Conservation (phyloP, 1,284 basidiomycete species). For the Neolentinus lepideus region DNA sequence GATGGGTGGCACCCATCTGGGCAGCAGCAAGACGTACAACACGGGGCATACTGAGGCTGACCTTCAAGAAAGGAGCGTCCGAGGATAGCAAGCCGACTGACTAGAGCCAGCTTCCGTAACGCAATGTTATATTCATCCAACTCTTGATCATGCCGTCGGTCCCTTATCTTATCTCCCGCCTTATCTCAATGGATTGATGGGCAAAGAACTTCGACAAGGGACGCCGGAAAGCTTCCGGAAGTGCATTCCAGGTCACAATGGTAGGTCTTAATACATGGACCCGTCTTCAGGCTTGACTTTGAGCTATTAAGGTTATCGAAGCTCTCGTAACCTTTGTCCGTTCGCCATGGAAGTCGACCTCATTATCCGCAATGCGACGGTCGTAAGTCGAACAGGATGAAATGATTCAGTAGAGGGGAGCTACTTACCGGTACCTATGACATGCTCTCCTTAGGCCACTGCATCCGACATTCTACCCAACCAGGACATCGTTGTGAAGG, state of each 20-base stretch:
- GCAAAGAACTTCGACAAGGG: neutral
- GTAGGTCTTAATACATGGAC: neutral
- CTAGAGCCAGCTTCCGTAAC: neutral
- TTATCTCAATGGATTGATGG: neutral
- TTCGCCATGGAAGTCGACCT: neutral
- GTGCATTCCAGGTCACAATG: neutral
- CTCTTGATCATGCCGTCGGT: neutral
- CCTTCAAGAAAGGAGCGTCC: neutral
- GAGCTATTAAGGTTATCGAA: neutral
- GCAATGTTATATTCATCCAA: neutral
- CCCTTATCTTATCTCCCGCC: neutral
- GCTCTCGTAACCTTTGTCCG: neutral
- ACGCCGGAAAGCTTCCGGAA: neutral
- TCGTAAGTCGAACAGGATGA: neutral
- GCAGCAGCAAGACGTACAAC: constrained; percentile 6
- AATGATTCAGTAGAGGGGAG: neutral
- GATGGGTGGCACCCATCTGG: constrained; percentile 9
- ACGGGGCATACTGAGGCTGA: constrained; percentile 2
- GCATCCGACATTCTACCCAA: neutral
- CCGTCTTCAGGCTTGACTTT: neutral
- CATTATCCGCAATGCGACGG: neutral
- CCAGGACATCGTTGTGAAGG: neutral
- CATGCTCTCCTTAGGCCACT: neutral
- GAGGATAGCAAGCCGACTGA: neutral
- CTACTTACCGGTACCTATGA: neutral